These are phyloP conservation scores for Mortierella sp. DNA, from an alignment of 371 early-diverging fungal genomes.

Conservation along the genomic window DNA sequence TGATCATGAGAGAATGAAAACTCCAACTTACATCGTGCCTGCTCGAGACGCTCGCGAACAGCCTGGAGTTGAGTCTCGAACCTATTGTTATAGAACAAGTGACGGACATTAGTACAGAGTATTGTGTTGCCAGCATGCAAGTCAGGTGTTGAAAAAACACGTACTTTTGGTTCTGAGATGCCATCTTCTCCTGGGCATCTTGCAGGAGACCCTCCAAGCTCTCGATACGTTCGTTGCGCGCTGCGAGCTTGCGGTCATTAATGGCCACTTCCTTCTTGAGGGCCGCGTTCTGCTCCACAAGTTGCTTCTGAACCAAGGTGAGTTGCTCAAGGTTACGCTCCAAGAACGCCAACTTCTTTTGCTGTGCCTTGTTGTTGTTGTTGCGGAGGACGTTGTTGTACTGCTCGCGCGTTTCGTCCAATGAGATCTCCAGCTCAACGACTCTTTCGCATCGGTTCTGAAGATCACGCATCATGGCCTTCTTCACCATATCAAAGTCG, in stretches of 20 bases:
- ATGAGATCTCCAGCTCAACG: constrained; percentile 93
- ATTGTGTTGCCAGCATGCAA: neutral
- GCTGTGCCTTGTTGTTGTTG: constrained; percentile 86
- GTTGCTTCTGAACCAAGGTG: constrained; percentile 92
- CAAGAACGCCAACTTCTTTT: constrained; percentile 94
- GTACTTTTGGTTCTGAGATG: constrained; percentile 85
- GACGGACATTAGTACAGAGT: no score
- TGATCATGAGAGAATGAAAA: neutral
- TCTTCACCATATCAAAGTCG: constrained; percentile 97
- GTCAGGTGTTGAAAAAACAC: no score
- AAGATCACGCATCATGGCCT: constrained; percentile 94
- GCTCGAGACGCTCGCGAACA: constrained; percentile 82
- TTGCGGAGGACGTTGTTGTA: constrained; percentile 85
- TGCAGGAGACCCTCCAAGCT: constrained; percentile 88
- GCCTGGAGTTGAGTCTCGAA: constrained; percentile 85
- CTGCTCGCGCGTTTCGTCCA: constrained; percentile 93
- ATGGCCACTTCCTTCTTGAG: constrained; percentile 93
- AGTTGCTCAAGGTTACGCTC: constrained; percentile 96
- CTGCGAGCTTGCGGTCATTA: constrained; percentile 89
- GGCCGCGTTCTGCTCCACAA: constrained; percentile 93
- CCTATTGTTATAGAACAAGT: constrained; percentile 54
- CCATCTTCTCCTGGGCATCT: constrained; percentile 79
- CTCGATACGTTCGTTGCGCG: constrained; percentile 93
- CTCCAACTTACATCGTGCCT: constrained; percentile 66
- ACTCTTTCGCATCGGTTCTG: constrained; percentile 95